Evolutionary conservation across 2,329 filamentous ascomycete species (phyloP).

Genomic region (Arachnomyces sp.): DNA sequence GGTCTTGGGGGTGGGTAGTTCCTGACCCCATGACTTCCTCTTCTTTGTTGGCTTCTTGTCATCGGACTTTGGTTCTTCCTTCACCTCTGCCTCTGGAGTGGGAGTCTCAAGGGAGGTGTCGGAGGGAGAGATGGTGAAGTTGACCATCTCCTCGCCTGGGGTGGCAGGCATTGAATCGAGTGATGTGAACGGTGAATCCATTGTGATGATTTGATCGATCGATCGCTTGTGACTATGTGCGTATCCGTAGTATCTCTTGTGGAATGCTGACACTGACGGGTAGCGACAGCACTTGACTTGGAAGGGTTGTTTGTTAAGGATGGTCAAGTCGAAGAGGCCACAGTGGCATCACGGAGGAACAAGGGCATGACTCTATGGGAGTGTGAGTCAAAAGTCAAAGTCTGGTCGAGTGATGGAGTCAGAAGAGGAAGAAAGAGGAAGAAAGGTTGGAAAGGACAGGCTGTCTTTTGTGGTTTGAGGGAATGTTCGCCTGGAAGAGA

Average conservation of each 20-base stretch:
- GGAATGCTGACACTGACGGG: not conserved
- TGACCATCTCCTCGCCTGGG: slow-evolving; percentile 26
- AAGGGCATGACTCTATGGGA: slow-evolving; percentile 17
- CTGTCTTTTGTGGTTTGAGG: slow-evolving; percentile 20
- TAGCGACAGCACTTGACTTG: slow-evolving; percentile 6
- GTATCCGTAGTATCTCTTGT: not conserved
- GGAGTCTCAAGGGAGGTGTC: slow-evolving; percentile 28
- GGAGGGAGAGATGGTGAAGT: slow-evolving; percentile 34
- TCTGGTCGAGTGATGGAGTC: too few species aligned
- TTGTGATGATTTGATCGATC: slow-evolving; percentile 13
- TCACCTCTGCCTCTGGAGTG: slow-evolving; percentile 17
- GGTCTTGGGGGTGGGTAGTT: slow-evolving; percentile 92
- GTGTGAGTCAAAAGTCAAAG: too few species aligned
- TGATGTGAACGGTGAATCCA: slow-evolving; percentile 28
- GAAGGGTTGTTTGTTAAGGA: slow-evolving; percentile 11
- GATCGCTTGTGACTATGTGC: slow-evolving; percentile 2
- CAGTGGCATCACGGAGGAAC: slow-evolving; percentile 30
- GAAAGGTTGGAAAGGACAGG: slow-evolving; percentile 25
- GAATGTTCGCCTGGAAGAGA: slow-evolving; percentile 8
- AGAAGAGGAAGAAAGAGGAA: slow-evolving; percentile 5
- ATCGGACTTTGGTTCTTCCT: slow-evolving; percentile 32
- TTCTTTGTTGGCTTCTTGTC: slow-evolving; percentile 77
- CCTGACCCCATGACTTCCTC: slow-evolving; percentile 97
- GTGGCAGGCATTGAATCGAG: slow-evolving; percentile 25
- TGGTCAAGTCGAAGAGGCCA: slow-evolving; percentile 18